Evolutionary conservation across 768 basidiomycete genomes (phyloP), one percentile per base, ranked within the genome.

Genomic region (Leccinum olivaceopallidum): DNA sequence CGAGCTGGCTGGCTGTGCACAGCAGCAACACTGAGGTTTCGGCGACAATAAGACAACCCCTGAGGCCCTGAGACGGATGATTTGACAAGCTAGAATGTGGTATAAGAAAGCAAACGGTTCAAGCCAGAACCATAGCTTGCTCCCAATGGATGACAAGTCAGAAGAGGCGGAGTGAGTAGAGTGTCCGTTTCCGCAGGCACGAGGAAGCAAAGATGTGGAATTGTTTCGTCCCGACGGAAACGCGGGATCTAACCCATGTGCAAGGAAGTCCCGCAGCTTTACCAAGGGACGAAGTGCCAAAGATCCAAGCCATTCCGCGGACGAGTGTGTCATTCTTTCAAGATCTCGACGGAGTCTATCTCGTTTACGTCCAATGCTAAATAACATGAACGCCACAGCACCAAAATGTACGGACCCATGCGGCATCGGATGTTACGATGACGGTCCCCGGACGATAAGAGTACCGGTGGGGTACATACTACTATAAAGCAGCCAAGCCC

Each of bases 401-500:
- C n/a, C 24, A 51, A 42, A 39, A 22, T 28, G n/a, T 34, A 22
- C 10, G 26, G 44, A 24, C 10, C 22, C 24, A 30, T 55, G 54
- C 52, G 67, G 56, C 58, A 30, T 36, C 22, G 53, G 51, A 48
- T 36, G 52, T 52, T 47, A 49, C 44, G 20, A 49, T 42, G 55
- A 50, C 32, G 18, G 39, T 39, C 39, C 39, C 9, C 39, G 20
- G 57, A 55, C 24, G 14, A 44, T 52, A 44, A 54, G 37, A 28
- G 10, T 34, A 37, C 20, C 9, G 13, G 26, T 56, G 10, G 12
- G 20, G 20, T 20, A 3, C 34, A 13, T 34, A 34, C 2, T 37
- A 4, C 60, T 68, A 70, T 70, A 67, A 67, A 18, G 18, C 5
- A 32, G 50, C 48, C 5, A 26, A 20, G 36, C 26, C 16, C 7